These are phyloP conservation scores for Pichia occidentalis DNA, from an alignment of 805 yeast species.

Conservation along the genomic window DNA sequence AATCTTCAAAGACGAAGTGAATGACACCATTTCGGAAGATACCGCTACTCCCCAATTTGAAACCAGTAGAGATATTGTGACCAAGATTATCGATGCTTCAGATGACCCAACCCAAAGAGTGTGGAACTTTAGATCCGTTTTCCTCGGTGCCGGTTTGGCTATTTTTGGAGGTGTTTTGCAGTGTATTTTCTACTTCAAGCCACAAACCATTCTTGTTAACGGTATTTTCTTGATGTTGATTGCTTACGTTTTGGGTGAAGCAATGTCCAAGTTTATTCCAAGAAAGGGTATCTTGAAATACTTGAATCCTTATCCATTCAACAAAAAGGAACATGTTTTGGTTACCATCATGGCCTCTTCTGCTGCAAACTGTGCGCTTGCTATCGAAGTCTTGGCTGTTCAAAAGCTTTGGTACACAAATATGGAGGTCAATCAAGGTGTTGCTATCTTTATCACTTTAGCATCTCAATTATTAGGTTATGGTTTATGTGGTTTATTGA, in stretches of 20 bases:
- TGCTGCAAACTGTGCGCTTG: conserved; percentile 26
- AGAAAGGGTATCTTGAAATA: conserved; percentile 17
- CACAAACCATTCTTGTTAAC: conserved; percentile 30
- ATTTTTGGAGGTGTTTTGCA: conserved; percentile 32
- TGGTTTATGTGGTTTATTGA: conserved; percentile 27
- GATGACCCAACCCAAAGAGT: conserved; percentile 33
- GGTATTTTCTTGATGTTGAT: conserved; percentile 30
- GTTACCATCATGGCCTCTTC: conserved; percentile 33
- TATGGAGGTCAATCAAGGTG: conserved; percentile 19
- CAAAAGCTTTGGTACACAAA: conserved; percentile 29
- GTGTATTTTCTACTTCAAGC: conserved; percentile 32
- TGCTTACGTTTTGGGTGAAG: conserved; percentile 29
- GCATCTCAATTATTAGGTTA: conserved; percentile 29
- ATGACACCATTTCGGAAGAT: too few species aligned
- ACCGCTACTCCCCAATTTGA: not conserved
- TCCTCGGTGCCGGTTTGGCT: conserved; percentile 30
- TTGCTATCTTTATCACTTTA: conserved; percentile 28
- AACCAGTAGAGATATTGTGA: conserved; percentile 17
- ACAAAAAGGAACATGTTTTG: conserved; percentile 38
- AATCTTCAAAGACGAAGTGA: not conserved
- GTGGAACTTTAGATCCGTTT: conserved; percentile 34
- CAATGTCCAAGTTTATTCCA: conserved; percentile 25
- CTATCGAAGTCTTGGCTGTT: conserved; percentile 30
- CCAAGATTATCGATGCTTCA: conserved; percentile 23
- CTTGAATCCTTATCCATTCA: conserved; percentile 41